Evolutionary conservation across 768 basidiomycete genomes (phyloP).

Genomic region (Suillus cothurnatus): DNA sequence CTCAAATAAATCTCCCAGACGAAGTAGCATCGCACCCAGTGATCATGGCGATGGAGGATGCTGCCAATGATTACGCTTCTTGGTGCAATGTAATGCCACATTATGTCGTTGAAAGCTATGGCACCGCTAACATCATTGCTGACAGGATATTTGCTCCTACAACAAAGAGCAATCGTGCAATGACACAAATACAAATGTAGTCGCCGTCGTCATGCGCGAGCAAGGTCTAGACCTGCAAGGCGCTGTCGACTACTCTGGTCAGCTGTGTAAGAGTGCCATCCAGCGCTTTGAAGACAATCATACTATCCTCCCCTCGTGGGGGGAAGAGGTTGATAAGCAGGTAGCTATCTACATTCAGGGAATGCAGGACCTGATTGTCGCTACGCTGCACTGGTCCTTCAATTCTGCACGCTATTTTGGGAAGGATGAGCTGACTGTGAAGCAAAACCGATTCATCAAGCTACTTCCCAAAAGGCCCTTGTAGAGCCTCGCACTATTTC

Average conservation of each 20-base stretch:
- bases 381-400: slow-evolving; percentile 70
- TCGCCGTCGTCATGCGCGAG: slow-evolving; percentile 65
- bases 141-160: slow-evolving; percentile 73
- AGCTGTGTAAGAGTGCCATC: slow-evolving; percentile 58
- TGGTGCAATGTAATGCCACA: slow-evolving; percentile 44
- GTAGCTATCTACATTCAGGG: slow-evolving; percentile 61
- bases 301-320: slow-evolving; percentile 49
- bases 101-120: slow-evolving; percentile 1
- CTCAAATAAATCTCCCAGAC: slow-evolving; percentile 52
- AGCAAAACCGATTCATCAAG: slow-evolving; percentile 50
- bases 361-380: slow-evolving; percentile 70
- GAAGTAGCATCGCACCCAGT: slow-evolving; percentile 54
- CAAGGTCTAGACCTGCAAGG: slow-evolving; percentile 58
- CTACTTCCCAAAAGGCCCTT: too few species aligned
- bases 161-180: slow-evolving; percentile 72
- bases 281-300: slow-evolving; percentile 43
- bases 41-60: slow-evolving; percentile 45
- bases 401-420: slow-evolving; percentile 61
- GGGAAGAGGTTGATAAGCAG: slow-evolving; percentile 56
- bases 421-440: slow-evolving; percentile 39
- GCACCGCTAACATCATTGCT: slow-evolving; percentile 4
- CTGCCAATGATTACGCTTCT: slow-evolving; percentile 52
- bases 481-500: too few species aligned
- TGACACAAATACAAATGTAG: slow-evolving; percentile 66
- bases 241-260: slow-evolving; percentile 65